phyloP scores from a whole-genome alignment of 192 early-diverging fungal genomes.

The Ramicandelaber brevisporus region DNA sequence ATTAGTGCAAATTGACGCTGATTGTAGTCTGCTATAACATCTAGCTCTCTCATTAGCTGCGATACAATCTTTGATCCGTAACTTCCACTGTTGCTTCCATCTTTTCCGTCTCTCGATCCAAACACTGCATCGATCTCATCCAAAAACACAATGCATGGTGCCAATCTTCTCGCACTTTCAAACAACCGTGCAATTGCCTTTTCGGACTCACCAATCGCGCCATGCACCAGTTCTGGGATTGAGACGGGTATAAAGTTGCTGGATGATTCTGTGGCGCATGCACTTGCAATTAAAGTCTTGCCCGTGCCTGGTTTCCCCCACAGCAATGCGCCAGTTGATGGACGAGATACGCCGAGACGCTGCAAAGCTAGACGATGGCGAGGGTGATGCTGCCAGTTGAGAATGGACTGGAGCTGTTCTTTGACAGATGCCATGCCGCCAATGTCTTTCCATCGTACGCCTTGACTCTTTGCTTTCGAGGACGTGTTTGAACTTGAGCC shows the following conservation, averaged over 20 bases:
- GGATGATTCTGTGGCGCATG: slow-evolving; percentile 49
- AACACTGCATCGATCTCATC: slow-evolving; percentile 89
- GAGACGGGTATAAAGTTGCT: slow-evolving; percentile 59
- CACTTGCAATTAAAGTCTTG: slow-evolving; percentile 72
- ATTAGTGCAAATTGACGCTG: not conserved
- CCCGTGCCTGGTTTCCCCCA: slow-evolving; percentile 80
- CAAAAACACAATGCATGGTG: slow-evolving; percentile 70
- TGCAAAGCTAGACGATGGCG: slow-evolving; percentile 30
- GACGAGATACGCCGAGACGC: slow-evolving; percentile 36
- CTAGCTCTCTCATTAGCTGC: not conserved
- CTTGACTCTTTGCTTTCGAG: too few relatives aligned
- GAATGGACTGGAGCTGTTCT: slow-evolving; percentile 39
- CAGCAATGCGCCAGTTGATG: slow-evolving; percentile 60
- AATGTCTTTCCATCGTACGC: slow-evolving; percentile 50
- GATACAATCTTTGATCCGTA: slow-evolving; percentile 28
- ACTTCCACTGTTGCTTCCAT: too few relatives aligned
- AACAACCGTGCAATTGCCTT: slow-evolving; percentile 64
- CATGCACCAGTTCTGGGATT: slow-evolving; percentile 63
- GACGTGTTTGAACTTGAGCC: too few relatives aligned
- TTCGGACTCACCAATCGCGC: slow-evolving; percentile 82
- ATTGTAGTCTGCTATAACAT: not conserved
- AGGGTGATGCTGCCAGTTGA: slow-evolving; percentile 51
- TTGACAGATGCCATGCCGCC: slow-evolving; percentile 54
- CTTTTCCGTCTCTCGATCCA: slow-evolving; percentile 28
- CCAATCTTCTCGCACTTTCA: slow-evolving; percentile 29